These are phyloP conservation scores for Candida insectorum DNA, from an alignment of 805 yeast species.

Conservation along the genomic window DNA sequence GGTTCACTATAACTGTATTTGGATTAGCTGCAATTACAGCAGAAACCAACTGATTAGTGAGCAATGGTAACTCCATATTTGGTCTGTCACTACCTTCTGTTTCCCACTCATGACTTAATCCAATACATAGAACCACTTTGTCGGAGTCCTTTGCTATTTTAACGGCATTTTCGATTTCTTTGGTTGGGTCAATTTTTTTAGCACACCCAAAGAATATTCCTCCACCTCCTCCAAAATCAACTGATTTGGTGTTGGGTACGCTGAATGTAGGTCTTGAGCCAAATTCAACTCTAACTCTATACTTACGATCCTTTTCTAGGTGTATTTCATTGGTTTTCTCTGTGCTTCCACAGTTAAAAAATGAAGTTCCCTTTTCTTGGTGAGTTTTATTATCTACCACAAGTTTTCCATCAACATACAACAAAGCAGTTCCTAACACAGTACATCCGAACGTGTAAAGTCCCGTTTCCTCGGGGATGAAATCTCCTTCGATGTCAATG, in stretches of 20 bases:
- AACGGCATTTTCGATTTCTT: constrained; percentile 23
- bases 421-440: constrained; percentile 52
- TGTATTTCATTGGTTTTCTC: constrained; percentile 37
- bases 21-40: constrained; percentile 25
- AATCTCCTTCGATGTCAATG: constrained; percentile 41
- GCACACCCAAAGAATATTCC: constrained; percentile 20
- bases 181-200: constrained; percentile 19
- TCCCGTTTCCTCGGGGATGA: constrained; percentile 45
- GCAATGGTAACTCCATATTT: constrained; percentile 23
- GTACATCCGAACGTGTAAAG: constrained; percentile 50
- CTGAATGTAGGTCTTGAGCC: constrained; percentile 31
- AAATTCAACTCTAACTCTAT: constrained; percentile 45
- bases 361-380: constrained; percentile 48
- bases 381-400: constrained; percentile 54
- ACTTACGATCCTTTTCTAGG: constrained; percentile 42
- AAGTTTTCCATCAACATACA: constrained; percentile 49
- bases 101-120: constrained; percentile 28
- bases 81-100: constrained; percentile 28
- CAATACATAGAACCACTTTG: constrained; percentile 26
- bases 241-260: constrained; percentile 12
- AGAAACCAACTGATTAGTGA: constrained; percentile 17
- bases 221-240: constrained; percentile 22
- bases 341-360: constrained; percentile 50
- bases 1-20: constrained; percentile 29
- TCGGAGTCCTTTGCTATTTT: constrained; percentile 23